Percentiles rank a stretch among this genome's conserved stretches.
phyloP scores from a whole-genome alignment of 2,329 filamentous ascomycete genomes.

The Metarhizium humberi region DNA sequence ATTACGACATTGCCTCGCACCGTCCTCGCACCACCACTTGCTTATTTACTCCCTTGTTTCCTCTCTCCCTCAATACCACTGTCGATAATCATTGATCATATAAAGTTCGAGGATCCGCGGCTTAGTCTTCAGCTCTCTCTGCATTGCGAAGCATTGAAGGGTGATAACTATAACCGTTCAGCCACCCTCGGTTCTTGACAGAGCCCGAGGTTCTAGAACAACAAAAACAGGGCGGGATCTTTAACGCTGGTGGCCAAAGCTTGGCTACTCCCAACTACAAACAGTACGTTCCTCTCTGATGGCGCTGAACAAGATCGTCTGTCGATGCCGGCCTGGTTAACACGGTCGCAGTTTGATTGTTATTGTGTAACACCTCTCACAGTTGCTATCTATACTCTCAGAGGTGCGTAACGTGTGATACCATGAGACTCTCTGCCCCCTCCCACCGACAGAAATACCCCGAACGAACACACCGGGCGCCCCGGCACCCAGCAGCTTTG shows the following conservation, averaged over 20 bases:
- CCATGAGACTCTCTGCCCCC: not conserved
- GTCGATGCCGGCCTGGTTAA: not conserved
- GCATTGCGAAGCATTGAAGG: no score
- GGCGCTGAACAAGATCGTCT: not conserved
- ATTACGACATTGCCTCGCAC: conserved; percentile 1
- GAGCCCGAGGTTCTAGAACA: not conserved
- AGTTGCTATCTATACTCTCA: not conserved
- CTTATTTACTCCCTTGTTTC: not conserved
- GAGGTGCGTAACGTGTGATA: not conserved
- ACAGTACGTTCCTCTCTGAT: not conserved
- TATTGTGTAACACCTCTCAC: not conserved
- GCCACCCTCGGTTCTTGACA: not conserved
- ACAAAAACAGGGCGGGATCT: not conserved
- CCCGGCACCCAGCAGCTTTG: not conserved
- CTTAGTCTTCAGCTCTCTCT: no score
- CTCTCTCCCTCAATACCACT: not conserved
- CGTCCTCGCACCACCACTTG: not conserved
- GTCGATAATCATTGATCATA: no score
- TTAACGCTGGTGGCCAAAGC: not conserved
- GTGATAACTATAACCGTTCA: no score
- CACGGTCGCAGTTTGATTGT: not conserved
- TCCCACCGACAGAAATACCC: not conserved
- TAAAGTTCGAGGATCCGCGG: no score
- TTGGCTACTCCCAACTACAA: not conserved
- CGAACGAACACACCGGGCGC: not conserved